A percentile compares a stretch with the other conserved stretches of the same genome.
These are phyloP conservation scores for Penicillium hordei DNA, from an alignment of 2,329 filamentous ascomycete species.

Conservation along the genomic window DNA sequence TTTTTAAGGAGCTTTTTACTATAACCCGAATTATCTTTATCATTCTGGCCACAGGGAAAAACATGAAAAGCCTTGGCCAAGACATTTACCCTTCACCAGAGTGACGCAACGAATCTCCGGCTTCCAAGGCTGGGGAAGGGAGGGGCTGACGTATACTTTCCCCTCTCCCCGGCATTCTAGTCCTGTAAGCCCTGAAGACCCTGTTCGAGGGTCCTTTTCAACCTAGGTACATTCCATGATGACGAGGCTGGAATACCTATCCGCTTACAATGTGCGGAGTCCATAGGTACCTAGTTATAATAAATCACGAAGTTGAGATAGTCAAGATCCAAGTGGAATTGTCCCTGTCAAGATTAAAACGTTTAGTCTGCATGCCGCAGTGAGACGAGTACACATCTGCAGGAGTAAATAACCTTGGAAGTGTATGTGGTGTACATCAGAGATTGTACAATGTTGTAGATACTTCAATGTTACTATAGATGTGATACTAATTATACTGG, in stretches of 20 bases:
- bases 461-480: background rate
- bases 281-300: background rate
- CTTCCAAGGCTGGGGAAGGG: background rate
- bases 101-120: slow-evolving; percentile 5
- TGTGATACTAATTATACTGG: background rate
- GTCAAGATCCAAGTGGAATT: background rate
- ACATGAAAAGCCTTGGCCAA: background rate
- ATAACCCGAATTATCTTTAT: background rate
- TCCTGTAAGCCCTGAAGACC: background rate
- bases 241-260: slow-evolving; percentile 1
- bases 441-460: background rate
- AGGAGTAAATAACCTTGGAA: background rate
- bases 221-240: background rate
- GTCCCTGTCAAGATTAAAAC: slow-evolving; percentile 4
- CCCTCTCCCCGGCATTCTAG: background rate
- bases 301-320: background rate
- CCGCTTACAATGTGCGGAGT: background rate
- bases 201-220: background rate
- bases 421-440: background rate
- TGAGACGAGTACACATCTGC: background rate
- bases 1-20: too few species aligned
- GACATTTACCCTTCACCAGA: background rate
- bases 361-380: background rate
- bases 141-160: slow-evolving; percentile 5
- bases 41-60: background rate